Conservation (phyloP, 78 protist species). For the Salpingoeca rosetta region DNA sequence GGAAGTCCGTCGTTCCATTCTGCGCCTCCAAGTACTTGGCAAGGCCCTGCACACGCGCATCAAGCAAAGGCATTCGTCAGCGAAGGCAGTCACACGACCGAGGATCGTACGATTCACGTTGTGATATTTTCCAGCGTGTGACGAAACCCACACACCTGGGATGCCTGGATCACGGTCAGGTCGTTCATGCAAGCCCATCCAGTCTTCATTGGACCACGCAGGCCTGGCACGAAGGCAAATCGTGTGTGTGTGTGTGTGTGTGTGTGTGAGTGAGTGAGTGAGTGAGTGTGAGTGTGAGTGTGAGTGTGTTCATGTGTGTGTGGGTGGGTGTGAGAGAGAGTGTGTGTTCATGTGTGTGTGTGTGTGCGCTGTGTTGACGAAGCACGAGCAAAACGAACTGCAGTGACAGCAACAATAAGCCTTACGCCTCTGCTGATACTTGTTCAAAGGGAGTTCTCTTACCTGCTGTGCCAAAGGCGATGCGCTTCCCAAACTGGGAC, state of each 20-base stretch:
- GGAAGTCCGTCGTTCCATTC: neutral
- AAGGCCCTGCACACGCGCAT: constrained; percentile 2
- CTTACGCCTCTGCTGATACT: neutral
- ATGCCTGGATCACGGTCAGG: constrained; percentile 79
- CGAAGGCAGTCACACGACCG: too few relatives aligned
- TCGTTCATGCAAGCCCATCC: constrained; percentile 88
- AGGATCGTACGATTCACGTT: neutral
- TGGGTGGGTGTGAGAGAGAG: too few relatives aligned
- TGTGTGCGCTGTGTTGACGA: neutral
- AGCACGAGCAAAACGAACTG: neutral
- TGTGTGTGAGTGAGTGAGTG: neutral
- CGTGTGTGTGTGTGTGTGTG: too few relatives aligned
- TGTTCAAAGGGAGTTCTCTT: neutral
- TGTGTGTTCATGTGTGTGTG: too few relatives aligned
- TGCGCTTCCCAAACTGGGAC: neutral
- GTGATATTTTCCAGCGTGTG: constrained; percentile 14
- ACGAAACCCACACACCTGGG: constrained; percentile 50
- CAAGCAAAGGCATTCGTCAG: too few relatives aligned
- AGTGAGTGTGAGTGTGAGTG: neutral
- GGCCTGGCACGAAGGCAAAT: too few relatives aligned
- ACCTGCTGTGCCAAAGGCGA: constrained; percentile 38
- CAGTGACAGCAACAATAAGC: neutral
- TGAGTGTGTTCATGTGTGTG: neutral
- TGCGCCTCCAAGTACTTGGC: constrained; percentile 11
- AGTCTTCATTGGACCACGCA: constrained; percentile 85